Base-by-base conservation (phyloP, 768 basidiomycete genomes). In the Suillus clintonianus region DNA sequence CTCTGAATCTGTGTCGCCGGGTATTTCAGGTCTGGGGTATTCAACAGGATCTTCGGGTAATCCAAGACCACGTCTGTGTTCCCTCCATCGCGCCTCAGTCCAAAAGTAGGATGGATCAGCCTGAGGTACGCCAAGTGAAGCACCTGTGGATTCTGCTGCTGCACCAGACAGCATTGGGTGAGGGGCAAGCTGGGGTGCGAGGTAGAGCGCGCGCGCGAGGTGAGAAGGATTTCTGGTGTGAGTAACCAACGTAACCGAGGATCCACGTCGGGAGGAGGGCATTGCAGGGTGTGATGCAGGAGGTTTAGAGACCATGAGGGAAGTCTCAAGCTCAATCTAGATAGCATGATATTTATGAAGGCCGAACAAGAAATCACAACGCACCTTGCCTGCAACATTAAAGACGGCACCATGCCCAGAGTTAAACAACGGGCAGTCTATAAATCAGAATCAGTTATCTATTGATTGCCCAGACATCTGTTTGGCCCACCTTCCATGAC, bases 261-360 rank as follows among this genome's bases (percentile, higher is more conserved):
- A 72, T 4, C 90, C 91, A 13, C 90, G 85, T 24, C 92, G 82
- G 6, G 82, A 80, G 2, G 80, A 15, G 0, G 87, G 85, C 55
- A 92, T 85, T 36, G 82, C 70, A 0, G 89, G 85, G 66, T 89
- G 84, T 13, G 87, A 83, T 2, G 80, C 75, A 1, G 93, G 93
- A 0, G 93, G 91, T 63, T 85, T 86, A 51, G 92, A 92, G 17
- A 93, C 80, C 89, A 92, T 92, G 64, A 95, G 67, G 6, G 91
- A 93, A 1, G 89, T 81, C 74, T 94, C 93, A 3, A 95, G 82
- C 76, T 95, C 93, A 67, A 89, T 91, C 91, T 94, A 68, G 53
- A n/a, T 59, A 13, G 54, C 22, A 53, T 51, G 59, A 30, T 56
- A 58, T 62, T 53, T 62, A 42, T 36, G 15, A 39, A 19, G n/a